Base-by-base conservation (phyloP, 805 yeast genomes). In the Starmerella apicola region DNA sequence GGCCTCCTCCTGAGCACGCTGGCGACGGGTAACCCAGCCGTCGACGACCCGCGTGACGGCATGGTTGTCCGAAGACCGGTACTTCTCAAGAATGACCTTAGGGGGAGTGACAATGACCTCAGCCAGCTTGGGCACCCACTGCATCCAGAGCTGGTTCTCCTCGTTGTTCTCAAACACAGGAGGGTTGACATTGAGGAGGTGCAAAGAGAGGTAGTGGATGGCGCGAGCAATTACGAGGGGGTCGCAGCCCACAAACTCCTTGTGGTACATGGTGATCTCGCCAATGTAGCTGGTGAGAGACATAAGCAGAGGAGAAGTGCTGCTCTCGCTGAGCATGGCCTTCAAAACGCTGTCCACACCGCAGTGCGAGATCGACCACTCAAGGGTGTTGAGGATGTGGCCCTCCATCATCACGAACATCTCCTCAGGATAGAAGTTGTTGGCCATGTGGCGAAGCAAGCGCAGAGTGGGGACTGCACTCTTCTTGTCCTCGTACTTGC, bases 401-500 rank as follows among this genome's bases (percentile, higher is more conserved):
- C 72, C 66, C 61, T 79, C 86, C 84, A 78, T 78, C 62, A 77
- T 83, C 37, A 68, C 64, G 49, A 71, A 73, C 70, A 72, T 65
- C 19, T 67, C 69, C 52, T 70, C 76, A 50, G 72, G 73, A 54
- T 76, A 76, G 16, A 64, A 66, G 43, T 68, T 68, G 43, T 80
- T 78, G 62, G 88, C 79, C 53, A 79, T 66, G 52, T 70, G 74
- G 43, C 77, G 74, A 40, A 81, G 65, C 57, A 80, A 86, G 29
- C 71, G 67, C 40, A 80, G 64, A 51, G 81, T 70, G 31, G 91
- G 91, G 35, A 79, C 73, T 52, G 84, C 67, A 48, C 78, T 76
- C 55, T 86, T 68, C 57, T 78, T 77, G 43, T 81, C 81, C 56
- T 73, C 76, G 15, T 78, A 68, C 57, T 85, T 85, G 18, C 93